phyloP scores from a whole-genome alignment of 345 rosid species.

The Syzygium oleosum region DNA sequence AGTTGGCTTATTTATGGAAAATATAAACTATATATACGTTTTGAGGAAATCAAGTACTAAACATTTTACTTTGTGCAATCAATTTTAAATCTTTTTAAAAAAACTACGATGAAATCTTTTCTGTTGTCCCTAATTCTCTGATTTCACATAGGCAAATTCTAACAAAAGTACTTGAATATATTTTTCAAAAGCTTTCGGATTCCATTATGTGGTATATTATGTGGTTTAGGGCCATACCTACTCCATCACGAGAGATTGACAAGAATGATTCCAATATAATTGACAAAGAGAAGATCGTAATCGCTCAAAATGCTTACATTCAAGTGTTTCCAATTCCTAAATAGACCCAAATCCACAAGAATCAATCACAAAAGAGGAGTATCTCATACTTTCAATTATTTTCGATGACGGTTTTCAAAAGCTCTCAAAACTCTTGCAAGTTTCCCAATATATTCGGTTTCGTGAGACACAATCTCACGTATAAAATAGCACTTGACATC shows the following conservation, averaged over 20 bases:
- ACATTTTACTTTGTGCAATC: not conserved
- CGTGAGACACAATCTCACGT: too few relatives aligned
- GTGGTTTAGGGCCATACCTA: not conserved
- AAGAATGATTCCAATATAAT: not conserved
- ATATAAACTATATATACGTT: not conserved
- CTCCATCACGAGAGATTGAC: not conserved
- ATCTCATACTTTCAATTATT: not conserved
- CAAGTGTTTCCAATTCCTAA: not conserved
- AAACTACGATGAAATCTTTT: not conserved
- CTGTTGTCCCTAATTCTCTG: not conserved
- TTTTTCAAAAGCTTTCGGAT: not conserved
- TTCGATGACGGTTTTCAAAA: fast-evolving
- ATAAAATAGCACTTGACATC: not conserved
- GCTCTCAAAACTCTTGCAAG: not conserved
- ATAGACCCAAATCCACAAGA: not conserved
- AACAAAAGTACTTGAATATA: not conserved
- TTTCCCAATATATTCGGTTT: not conserved
- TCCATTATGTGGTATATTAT: not conserved
- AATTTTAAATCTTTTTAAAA: not conserved
- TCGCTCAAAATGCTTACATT: not conserved
- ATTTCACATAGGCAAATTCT: not conserved
- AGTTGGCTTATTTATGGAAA: not conserved
- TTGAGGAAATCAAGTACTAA: not conserved
- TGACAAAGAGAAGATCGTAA: not conserved
- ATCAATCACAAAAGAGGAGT: not conserved